These are phyloP conservation scores for Rhodomyrtus psidioides DNA, from an alignment of 441 rosid genomes.

Conservation along the genomic window DNA sequence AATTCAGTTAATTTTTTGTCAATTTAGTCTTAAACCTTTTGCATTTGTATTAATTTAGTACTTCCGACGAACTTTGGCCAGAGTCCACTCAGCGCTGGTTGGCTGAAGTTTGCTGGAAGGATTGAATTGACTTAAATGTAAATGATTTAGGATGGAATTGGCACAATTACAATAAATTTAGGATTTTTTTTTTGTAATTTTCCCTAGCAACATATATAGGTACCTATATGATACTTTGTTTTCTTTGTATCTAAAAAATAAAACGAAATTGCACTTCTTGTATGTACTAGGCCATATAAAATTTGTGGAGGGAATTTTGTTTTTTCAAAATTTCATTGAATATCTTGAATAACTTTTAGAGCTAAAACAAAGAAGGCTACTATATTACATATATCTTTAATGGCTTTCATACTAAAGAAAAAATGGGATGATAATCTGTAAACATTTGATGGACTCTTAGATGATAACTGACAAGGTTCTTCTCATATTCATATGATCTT, in stretches of 20 bases:
- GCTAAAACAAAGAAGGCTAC: background rate
- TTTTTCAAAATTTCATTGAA: background rate
- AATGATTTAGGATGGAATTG: no score
- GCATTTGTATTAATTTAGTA: no score
- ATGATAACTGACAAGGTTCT: background rate
- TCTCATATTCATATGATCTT: background rate
- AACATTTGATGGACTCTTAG: background rate
- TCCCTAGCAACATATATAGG: no score
- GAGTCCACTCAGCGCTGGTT: accelerated
- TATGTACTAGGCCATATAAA: background rate
- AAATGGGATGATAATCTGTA: background rate
- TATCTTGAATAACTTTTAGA: background rate
- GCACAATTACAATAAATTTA: no score
- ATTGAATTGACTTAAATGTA: no score
- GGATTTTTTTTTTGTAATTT: no score
- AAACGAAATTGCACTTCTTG: background rate
- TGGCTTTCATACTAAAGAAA: background rate
- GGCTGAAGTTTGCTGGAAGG: no score
- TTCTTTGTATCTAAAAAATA: background rate
- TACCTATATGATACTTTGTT: background rate
- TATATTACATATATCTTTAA: background rate
- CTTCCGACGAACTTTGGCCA: no score
- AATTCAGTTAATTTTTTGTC: no score
- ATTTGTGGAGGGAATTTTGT: background rate
- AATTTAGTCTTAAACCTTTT: no score